Conservation (phyloP, 139 green algal species). For the Coelastrella sp. region DNA sequence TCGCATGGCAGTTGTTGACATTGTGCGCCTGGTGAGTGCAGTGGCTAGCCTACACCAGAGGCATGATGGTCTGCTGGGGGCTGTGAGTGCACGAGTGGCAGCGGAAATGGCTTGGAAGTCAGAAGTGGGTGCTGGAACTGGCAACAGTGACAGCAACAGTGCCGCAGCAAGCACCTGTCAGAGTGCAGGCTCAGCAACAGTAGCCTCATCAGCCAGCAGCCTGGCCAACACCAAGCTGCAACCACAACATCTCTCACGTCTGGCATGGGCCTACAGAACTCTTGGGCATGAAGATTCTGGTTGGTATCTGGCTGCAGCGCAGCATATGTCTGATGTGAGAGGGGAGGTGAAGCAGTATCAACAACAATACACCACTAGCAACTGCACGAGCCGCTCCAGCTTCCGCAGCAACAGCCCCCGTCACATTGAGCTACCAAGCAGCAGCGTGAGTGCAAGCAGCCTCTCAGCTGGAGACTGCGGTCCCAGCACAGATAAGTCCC, state of each 20-base stretch:
- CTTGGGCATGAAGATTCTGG: conserved; percentile 12
- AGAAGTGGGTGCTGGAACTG: neutral
- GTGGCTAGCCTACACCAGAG: neutral
- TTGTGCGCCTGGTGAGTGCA: conserved; percentile 35
- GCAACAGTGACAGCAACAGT: neutral
- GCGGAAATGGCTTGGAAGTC: neutral
- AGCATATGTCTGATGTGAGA: no score
- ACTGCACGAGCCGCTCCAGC: neutral
- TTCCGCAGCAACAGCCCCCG: no score
- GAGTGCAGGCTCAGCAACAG: conserved; percentile 15
- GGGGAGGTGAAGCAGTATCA: no score
- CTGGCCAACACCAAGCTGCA: neutral
- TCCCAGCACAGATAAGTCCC: no score
- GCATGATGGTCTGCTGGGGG: neutral
- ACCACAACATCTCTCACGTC: neutral
- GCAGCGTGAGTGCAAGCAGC: no score
- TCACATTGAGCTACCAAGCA: no score
- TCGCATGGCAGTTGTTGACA: neutral
- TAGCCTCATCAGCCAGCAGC: conserved; percentile 18
- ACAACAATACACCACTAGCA: neutral
- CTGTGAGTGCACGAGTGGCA: conserved; percentile 13
- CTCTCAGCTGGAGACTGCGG: no score
- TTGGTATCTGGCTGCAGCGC: conserved; percentile 38
- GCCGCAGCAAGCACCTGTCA: neutral
- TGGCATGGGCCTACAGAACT: conserved; percentile 23